These are phyloP conservation scores for Vanderwaltozyma polyspora DNA, from an alignment of 805 yeast species.

Conservation along the genomic window DNA sequence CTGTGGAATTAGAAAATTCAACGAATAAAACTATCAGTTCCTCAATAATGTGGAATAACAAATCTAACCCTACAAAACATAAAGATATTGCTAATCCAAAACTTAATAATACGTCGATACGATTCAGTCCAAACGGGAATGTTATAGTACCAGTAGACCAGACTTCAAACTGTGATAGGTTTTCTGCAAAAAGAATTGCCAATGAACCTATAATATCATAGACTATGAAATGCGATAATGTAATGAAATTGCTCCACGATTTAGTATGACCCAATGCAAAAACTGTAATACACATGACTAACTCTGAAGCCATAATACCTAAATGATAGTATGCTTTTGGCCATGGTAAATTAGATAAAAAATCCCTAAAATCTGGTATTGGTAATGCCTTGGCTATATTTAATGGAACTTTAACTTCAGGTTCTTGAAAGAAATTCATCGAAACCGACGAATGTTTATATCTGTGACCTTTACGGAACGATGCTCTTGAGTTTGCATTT, in stretches of 20 bases:
- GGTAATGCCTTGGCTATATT: slow-evolving; percentile 60
- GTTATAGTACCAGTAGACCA: slow-evolving; percentile 77
- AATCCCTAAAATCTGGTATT: slow-evolving; percentile 42
- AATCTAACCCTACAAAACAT: slow-evolving; percentile 82
- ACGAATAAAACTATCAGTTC: slow-evolving; percentile 41
- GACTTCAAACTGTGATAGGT: slow-evolving; percentile 83
- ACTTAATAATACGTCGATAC: slow-evolving; percentile 78
- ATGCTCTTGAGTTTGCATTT: slow-evolving; percentile 32
- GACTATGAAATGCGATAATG: slow-evolving; percentile 76
- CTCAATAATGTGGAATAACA: slow-evolving; percentile 78
- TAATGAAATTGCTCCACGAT: slow-evolving; percentile 50
- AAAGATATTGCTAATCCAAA: slow-evolving; percentile 79
- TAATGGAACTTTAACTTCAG: slow-evolving; percentile 61
- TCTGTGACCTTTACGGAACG: slow-evolving; percentile 85
- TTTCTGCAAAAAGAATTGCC: slow-evolving; percentile 57
- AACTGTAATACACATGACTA: slow-evolving; percentile 40
- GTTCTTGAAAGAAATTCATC: slow-evolving; percentile 91
- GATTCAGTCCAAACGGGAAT: slow-evolving; percentile 88
- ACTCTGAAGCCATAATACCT: slow-evolving; percentile 48
- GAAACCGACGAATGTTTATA: slow-evolving; percentile 95
- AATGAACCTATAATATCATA: slow-evolving; percentile 77
- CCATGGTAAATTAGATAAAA: slow-evolving; percentile 44
- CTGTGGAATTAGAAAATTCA: slow-evolving; percentile 13
- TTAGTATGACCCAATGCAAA: slow-evolving; percentile 50
- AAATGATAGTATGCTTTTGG: slow-evolving; percentile 47